A percentile compares a stretch with the other conserved stretches of the same genome.
phyloP scores from a whole-genome alignment of 2,329 filamentous ascomycete genomes.

The Talaromyces atroroseus region DNA sequence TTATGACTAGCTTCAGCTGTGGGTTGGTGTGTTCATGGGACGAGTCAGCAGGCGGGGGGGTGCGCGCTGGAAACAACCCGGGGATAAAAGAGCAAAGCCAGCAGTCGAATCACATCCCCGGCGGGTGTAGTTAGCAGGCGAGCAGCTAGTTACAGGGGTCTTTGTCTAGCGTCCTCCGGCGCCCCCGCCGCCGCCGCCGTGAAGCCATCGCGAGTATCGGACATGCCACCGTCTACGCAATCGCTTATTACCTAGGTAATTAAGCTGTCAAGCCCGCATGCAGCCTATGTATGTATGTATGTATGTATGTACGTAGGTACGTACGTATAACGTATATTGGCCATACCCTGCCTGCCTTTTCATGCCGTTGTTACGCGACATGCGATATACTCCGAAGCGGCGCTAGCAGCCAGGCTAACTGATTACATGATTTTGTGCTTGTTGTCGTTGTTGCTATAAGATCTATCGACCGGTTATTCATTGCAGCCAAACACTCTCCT shows the following conservation, averaged over 20 bases:
- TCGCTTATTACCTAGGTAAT: too few relatives aligned
- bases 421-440: background rate
- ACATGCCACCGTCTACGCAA: too few relatives aligned
- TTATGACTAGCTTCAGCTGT: background rate
- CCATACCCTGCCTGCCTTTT: background rate
- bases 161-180: too few relatives aligned
- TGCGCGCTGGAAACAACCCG: background rate
- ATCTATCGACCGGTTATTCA: background rate
- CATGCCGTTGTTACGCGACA: background rate
- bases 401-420: background rate
- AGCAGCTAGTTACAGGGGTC: too few relatives aligned
- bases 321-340: too few relatives aligned
- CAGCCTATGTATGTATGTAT: too few relatives aligned
- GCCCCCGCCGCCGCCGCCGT: too few relatives aligned
- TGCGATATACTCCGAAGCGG: background rate
- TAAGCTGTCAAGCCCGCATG: too few relatives aligned
- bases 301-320: too few relatives aligned
- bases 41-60: constrained; percentile 5
- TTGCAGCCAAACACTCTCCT: constrained; percentile 38
- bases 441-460: background rate
- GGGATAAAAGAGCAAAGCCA: background rate
- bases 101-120: background rate
- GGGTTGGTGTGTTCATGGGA: background rate
- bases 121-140: background rate
- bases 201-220: too few relatives aligned